These are phyloP conservation scores for Laburnicola sp. DNA, from an alignment of 2,329 filamentous ascomycete genomes.

Conservation along the genomic window DNA sequence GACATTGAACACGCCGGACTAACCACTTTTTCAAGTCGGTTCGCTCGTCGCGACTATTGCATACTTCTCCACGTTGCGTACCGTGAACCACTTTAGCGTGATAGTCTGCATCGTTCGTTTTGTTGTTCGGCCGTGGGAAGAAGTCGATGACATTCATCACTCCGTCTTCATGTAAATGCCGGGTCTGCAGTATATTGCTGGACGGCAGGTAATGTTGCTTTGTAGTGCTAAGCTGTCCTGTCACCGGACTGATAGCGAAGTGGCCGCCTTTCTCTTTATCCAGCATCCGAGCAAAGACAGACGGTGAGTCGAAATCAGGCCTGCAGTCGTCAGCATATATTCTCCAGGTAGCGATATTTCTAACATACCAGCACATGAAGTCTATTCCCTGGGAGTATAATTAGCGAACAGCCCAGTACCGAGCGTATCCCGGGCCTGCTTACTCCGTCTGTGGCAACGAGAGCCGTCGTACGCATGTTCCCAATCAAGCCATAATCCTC, in stretches of 20 bases:
- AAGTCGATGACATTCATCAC: conserved; percentile 75
- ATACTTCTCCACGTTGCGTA: conserved; percentile 32
- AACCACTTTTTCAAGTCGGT: conserved; percentile 67
- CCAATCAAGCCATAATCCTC: conserved; percentile 76
- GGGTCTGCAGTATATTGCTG: conserved; percentile 74
- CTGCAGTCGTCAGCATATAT: conserved; percentile 40
- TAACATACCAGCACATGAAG: conserved; percentile 70
- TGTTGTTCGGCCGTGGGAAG: conserved; percentile 68
- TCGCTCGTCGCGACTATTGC: conserved; percentile 19
- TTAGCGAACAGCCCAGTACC: conserved; percentile 15
- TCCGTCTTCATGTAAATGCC: conserved; percentile 76
- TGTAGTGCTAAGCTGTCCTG: conserved; percentile 61
- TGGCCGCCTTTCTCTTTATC: conserved; percentile 75
- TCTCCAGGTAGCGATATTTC: not conserved
- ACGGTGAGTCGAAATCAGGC: conserved; percentile 79
- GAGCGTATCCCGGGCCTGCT: not conserved
- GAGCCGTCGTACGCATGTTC: conserved; percentile 75
- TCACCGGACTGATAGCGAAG: conserved; percentile 63
- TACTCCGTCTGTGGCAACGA: conserved; percentile 70
- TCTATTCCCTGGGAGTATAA: conserved; percentile 56
- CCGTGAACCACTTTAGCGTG: conserved; percentile 28
- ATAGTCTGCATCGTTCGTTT: conserved; percentile 53
- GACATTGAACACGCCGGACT: conserved; percentile 71
- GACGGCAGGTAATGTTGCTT: conserved; percentile 79
- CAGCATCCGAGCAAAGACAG: conserved; percentile 72